Conservation (phyloP, 208 protist genomes). For the Trypanosoma avium region DNA sequence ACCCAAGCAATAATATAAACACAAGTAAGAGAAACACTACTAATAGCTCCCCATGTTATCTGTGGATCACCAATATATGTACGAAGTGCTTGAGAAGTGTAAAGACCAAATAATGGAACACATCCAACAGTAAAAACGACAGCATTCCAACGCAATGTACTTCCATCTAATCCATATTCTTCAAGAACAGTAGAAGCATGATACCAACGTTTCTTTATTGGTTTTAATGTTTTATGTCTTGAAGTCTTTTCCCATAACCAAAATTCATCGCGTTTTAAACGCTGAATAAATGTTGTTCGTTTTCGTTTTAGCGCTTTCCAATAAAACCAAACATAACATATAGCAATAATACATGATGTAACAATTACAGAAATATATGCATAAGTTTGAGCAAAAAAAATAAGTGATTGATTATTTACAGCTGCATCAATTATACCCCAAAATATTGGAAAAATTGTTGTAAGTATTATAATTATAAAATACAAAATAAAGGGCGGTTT, state of each 20-base stretch:
- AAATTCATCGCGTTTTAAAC: slow-evolving; percentile 66
- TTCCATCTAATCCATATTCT: slow-evolving; percentile 83
- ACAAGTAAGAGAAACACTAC: slow-evolving; percentile 50
- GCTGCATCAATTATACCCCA: slow-evolving; percentile 69
- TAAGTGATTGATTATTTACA: slow-evolving; percentile 51
- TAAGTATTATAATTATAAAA: slow-evolving; percentile 61
- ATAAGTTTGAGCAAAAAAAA: slow-evolving; percentile 72
- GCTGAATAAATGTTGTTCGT: slow-evolving; percentile 37
- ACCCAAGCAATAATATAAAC: slow-evolving; percentile 76
- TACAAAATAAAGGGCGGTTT: slow-evolving; percentile 78
- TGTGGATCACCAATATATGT: slow-evolving; percentile 50
- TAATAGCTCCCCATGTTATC: slow-evolving; percentile 61
- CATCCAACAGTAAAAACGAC: slow-evolving; percentile 77
- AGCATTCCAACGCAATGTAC: slow-evolving; percentile 67
- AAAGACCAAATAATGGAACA: slow-evolving; percentile 77
- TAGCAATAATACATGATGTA: slow-evolving; percentile 44
- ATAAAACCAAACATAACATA: slow-evolving; percentile 87
- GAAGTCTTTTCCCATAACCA: slow-evolving; percentile 50
- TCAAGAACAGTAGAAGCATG: slow-evolving; percentile 76
- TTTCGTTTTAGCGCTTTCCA: slow-evolving; percentile 68
- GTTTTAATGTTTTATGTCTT: slow-evolving; percentile 40
- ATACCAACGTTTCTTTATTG: slow-evolving; percentile 83
- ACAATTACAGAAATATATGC: slow-evolving; percentile 66
- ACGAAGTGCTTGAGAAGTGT: slow-evolving; percentile 53
- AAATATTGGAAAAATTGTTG: slow-evolving; percentile 66